Conservation (phyloP, 2,329 filamentous ascomycete genomes). For the Aureobasidium sp. region DNA sequence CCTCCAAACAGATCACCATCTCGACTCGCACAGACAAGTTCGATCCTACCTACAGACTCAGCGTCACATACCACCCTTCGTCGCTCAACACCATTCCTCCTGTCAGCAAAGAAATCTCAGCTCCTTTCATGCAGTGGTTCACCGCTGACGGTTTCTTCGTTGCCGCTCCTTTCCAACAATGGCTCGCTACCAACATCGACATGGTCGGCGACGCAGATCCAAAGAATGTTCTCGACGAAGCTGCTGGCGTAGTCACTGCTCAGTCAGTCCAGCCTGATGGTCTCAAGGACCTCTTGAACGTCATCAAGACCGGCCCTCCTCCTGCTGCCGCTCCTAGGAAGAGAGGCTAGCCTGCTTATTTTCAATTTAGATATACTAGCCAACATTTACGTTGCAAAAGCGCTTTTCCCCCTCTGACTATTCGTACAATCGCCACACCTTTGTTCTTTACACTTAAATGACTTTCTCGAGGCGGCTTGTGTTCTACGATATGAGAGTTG, state of each 20-base stretch:
- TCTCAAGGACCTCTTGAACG: neutral
- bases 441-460: neutral
- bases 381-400: neutral
- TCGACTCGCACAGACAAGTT: constrained; percentile 69
- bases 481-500: no score
- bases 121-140: constrained; percentile 70
- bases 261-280: neutral
- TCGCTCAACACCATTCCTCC: constrained; percentile 27
- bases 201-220: constrained; percentile 61
- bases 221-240: constrained; percentile 40
- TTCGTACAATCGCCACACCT: no score
- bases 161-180: constrained; percentile 68
- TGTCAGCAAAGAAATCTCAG: constrained; percentile 46
- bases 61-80: constrained; percentile 38
- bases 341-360: neutral
- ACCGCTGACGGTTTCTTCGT: constrained; percentile 66
- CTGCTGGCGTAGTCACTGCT: neutral
- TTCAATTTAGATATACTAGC: neutral
- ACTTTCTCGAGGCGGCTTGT: no score
- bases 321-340: neutral
- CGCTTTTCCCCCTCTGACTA: neutral
- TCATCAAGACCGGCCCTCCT: constrained; percentile 9
- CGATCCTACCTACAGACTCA: constrained; percentile 71
- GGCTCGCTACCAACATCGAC: constrained; percentile 63
- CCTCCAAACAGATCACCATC: constrained; percentile 58